Base-by-base conservation (phyloP, 306 rosid species). In the Pterocarpus santalinus region DNA sequence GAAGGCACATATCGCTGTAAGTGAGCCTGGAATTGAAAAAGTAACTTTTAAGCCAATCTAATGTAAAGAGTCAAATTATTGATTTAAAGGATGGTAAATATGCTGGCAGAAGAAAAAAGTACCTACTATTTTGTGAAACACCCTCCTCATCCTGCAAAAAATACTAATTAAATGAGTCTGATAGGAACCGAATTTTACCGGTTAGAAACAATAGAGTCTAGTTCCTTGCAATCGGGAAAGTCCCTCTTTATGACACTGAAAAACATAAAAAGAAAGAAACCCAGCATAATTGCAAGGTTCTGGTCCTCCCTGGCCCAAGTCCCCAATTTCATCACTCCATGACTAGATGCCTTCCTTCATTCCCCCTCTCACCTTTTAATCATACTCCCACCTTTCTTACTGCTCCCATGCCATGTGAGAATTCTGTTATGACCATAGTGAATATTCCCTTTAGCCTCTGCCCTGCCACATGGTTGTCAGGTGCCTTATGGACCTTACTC, bases 1-100 rank as follows among this genome's bases (percentile, higher is more conserved):
- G 92, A 78, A 85, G 91, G 92, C 99, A 96, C 69, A 96, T 89
- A 76, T 96, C 99, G 69, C 99, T 96, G 94, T 96, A 96, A 60
- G 98, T 93, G 87, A 93, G 90, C 91, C 99, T 95, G 97, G 44
- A 75, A 89, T 65, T 52, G 83, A 73, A 61, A 61, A 34, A 81
- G 82, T 56, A 69, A 86, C 82, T 64, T 83, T 77, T 81, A 73
- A 70, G 81, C 69, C 75, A 56, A 81, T 76, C 63, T 38, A 65
- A 83, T 47, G 57, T 61, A 75, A 58, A 52, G 16, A 72, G 44
- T 67, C 14, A 17, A 35, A 53, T 11, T 28, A 36, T 65, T 55
- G 61, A 73, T 49, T 80, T 72, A 81, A 55, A 76, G 52, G 49
- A 69, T 57, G 49, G 36, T 69, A 81, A 66, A 75, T 15, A 82